Evolutionary conservation across 306 rosid genomes (phyloP), one percentile per base, ranked within the genome.

Genomic region (Lablab purpureus): DNA sequence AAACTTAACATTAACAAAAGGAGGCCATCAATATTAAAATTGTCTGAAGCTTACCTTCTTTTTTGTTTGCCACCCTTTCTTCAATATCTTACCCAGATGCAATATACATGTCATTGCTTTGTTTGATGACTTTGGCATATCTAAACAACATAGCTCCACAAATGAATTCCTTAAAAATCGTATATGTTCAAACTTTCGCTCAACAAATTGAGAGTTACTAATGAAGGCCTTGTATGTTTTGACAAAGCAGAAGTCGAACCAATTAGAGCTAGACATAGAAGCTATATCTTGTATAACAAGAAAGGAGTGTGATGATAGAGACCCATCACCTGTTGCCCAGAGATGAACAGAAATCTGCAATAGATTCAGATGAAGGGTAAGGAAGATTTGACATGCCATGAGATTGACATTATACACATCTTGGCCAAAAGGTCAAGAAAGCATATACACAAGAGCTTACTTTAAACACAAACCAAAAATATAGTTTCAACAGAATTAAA

Each of bases 271-370:
- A 77, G 77, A 84, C 56, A 85, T 59, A 80, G 89, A 91, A 41
- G 92, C 89, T 65, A 90, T 80, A 54, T 90, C 98, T 19, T 77
- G 82, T 74, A 95, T 86, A 74, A 90, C 80, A 80, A 85, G 86
- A 88, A 91, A 93, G 82, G 98, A 81, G 17, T 85, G 84, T 65
- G 97, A 87, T 2, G 97, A 87, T 59, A 95, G 65, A 71, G 85
- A 80, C 25, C 84, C 90, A 81, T 87, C 89, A 64, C 93, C 94
- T 71, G 97, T 90, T 67, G 93, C 97, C 98, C 99, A 95, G 62
- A 95, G 79, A 82, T 90, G 94, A 80, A 95, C 90, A 47, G 89
- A 86, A 84, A 87, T 83, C 99, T 95, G 91, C 88, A 88, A 70
- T 74, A 70, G 80, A 84, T 83, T 82, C 10, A 43, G 80, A 75